Evolutionary conservation across 1,284 basidiomycete species (phyloP).

Genomic region (Mycena citricolor): DNA sequence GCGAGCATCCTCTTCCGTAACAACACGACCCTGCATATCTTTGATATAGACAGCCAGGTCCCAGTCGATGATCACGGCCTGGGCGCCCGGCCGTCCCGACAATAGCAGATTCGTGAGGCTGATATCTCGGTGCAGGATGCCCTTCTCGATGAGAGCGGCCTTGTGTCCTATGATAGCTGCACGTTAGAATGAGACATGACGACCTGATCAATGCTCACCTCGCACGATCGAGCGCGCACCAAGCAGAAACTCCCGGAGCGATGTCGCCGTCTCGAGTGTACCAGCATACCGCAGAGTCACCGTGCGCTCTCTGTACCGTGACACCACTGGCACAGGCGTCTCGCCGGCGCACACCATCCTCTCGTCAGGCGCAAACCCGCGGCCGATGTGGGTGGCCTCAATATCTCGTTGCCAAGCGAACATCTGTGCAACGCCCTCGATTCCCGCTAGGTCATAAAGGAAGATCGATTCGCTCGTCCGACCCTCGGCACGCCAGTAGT

Average conservation of each 20-base stretch:
- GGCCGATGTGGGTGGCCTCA: neutral
- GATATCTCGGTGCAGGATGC: constrained; percentile 23
- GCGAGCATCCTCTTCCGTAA: constrained; percentile 1
- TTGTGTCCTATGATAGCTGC: constrained; percentile 18
- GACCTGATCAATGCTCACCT: constrained; percentile 16
- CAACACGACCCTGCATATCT: neutral
- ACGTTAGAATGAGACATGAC: too few species aligned
- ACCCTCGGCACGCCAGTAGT: constrained; percentile 16
- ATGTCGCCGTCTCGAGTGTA: constrained; percentile 11
- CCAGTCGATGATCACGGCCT: constrained; percentile 3
- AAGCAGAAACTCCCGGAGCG: constrained; percentile 13
- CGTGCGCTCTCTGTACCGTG: constrained; percentile 1
- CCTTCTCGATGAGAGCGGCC: constrained; percentile 3
- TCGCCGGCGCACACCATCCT: neutral
- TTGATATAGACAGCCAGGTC: neutral
- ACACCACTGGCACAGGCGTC: neutral
- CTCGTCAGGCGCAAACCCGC: neutral
- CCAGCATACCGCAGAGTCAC: constrained; percentile 12
- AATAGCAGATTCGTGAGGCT: constrained; percentile 20
- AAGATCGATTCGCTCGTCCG: constrained; percentile 9
- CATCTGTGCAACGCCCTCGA: constrained; percentile 23
- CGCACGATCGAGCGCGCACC: constrained; percentile 21
- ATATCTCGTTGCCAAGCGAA: constrained; percentile 13
- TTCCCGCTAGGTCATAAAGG: constrained; percentile 10
- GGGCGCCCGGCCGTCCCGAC: constrained; percentile 2